Percentiles rank a stretch among this genome's conserved stretches.
Evolutionary conservation across 2,329 filamentous ascomycete species (phyloP).

Genomic region (Coniella lustricola): DNA sequence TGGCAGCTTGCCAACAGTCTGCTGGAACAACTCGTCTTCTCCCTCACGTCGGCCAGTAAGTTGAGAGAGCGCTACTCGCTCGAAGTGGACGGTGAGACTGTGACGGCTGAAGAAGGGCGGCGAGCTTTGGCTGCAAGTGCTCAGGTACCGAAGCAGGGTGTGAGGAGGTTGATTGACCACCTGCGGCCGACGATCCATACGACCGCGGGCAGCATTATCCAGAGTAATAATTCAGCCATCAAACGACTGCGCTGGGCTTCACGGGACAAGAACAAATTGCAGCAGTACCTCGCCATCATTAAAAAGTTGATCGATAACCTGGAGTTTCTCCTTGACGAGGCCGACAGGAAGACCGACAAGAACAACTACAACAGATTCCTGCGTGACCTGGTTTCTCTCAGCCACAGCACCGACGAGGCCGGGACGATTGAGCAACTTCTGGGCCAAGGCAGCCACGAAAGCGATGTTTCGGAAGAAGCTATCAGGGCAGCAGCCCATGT

Average conservation of each 20-base stretch:
- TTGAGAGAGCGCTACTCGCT: slow-evolving; percentile 17
- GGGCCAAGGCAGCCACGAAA: slow-evolving; percentile 1
- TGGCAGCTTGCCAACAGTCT: slow-evolving; percentile 18
- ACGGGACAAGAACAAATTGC: slow-evolving; percentile 14
- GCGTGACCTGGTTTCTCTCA: slow-evolving; percentile 18
- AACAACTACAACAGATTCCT: slow-evolving; percentile 15
- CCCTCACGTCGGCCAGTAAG: slow-evolving; percentile 16
- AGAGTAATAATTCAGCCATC: slow-evolving; percentile 15
- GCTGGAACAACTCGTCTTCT: slow-evolving; percentile 14
- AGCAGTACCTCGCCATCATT: slow-evolving; percentile 16
- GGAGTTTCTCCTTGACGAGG: slow-evolving; percentile 17
- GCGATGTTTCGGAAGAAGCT: slow-evolving; percentile 1
- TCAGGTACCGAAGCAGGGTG: slow-evolving; percentile 5
- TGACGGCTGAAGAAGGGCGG: slow-evolving; percentile 4
- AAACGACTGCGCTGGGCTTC: slow-evolving; percentile 17
- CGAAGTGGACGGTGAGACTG: slow-evolving; percentile 16
- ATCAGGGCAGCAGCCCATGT: slow-evolving; percentile 19
- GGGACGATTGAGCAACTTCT: slow-evolving; percentile 17
- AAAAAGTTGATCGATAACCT: slow-evolving; percentile 12
- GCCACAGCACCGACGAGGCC: slow-evolving; percentile 15
- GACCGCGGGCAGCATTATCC: slow-evolving; percentile 14
- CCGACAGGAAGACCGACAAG: slow-evolving; percentile 14
- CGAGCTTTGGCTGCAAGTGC: too few relatives aligned
- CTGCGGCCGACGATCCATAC: slow-evolving; percentile 12
- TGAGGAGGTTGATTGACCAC: slow-evolving; percentile 15